Base-by-base conservation (phyloP, 306 rosid species). In the Urtica urens region DNA sequence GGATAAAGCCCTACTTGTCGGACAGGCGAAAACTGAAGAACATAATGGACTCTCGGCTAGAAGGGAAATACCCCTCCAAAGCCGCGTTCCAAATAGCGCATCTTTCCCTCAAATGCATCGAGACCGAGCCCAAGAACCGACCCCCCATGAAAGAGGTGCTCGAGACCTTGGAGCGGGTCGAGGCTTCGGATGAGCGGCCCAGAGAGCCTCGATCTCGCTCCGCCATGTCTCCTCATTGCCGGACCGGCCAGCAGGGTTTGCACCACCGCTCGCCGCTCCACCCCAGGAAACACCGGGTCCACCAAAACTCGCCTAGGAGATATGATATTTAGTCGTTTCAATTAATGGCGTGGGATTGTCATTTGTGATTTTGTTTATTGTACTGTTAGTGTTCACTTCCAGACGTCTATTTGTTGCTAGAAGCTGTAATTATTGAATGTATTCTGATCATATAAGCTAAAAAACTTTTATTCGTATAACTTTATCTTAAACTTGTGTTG, bases 131-230 rank as follows among this genome's bases (percentile, higher is more conserved):
- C 29, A 92, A 66, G 72, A 67, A 67, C 41, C 66, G 99, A 6
- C 99, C 99, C 5, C 60, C 99, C 23, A 92, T 92, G 99, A 72
- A 73, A 27, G 78, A 78, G 46, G 96, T 90, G 18, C 60, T 90
- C 64, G 94, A 73, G 62, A 68, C 1, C 55, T 58, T 92, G 64
- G 81, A 69, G 64, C 70, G 74, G 40, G 65, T 82, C 26, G 78
- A 86, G 59, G 59, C 87, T 17, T 71, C 67, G 23, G 63, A 59
- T 21, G 78, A 79, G 54, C 70, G 16, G 55, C 49, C 70, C 7
- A 65, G 52, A 49, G 82, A 78, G 38, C 80, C 70, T 7, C 69
- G 49, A 5, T 52, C 80, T 16, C 18, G 63, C 33, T 67, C 40
- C 15, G 57, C 84, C 23, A 38, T 39, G 27, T 60, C 59, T 21